These are phyloP conservation scores for Globisporangium irregulare DNA, from an alignment of 352 stramenopile species.

Conservation along the genomic window DNA sequence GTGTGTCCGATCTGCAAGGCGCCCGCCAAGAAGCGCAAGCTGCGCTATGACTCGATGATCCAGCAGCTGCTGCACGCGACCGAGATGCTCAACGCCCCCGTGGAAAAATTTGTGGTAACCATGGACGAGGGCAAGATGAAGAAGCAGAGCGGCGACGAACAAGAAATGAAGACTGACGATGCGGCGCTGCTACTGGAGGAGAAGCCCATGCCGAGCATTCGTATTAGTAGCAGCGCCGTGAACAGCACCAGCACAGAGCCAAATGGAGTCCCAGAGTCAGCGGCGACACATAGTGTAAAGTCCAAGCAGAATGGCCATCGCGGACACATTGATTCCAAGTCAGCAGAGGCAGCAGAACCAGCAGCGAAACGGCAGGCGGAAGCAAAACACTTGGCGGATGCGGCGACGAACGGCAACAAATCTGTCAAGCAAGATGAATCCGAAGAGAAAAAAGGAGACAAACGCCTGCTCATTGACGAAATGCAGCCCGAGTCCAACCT, in stretches of 20 bases:
- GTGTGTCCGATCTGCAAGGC: conserved; percentile 84
- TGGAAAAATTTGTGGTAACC: neutral
- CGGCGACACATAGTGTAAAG: neutral
- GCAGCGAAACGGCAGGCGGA: neutral
- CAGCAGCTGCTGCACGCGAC: conserved; percentile 63
- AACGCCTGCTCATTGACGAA: neutral
- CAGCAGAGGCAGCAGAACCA: conserved; percentile 1
- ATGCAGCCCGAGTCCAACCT: neutral
- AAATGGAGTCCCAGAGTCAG: neutral
- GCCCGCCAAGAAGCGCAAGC: conserved; percentile 68
- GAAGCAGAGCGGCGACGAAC: neutral
- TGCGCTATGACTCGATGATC: conserved; percentile 77
- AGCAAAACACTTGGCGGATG: neutral
- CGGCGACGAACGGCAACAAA: neutral
- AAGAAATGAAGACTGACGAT: neutral
- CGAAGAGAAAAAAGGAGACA: neutral
- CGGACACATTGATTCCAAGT: neutral
- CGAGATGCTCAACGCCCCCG: conserved; percentile 40
- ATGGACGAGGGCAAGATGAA: neutral
- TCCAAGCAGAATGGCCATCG: conserved; percentile 5
- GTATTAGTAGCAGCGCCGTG: neutral
- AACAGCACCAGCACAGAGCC: neutral
- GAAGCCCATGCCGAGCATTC: conserved; percentile 9
- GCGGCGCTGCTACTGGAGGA: conserved; percentile 6
- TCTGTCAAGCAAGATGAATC: neutral